phyloP scores from a whole-genome alignment of 179 eudicot species.

The Gypsophila paniculata region DNA sequence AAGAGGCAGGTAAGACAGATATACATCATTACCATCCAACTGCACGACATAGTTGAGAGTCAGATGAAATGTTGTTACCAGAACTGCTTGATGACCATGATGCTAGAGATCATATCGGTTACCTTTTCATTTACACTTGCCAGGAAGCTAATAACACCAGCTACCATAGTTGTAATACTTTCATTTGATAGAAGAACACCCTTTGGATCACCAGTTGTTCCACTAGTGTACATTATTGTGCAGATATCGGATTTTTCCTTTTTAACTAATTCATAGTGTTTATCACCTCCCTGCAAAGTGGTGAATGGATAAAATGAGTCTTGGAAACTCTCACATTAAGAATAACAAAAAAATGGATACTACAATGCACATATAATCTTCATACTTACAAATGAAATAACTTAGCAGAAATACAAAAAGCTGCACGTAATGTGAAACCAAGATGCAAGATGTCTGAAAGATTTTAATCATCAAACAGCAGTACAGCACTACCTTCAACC shows the following conservation, averaged over 20 bases:
- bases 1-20: constrained; percentile 85
- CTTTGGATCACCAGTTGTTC: constrained; percentile 96
- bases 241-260: constrained; percentile 70
- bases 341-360: background rate
- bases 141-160: constrained; percentile 57
- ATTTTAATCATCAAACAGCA: background rate
- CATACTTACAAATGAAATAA: background rate
- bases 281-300: constrained; percentile 53
- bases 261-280: constrained; percentile 51
- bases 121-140: constrained; percentile 62
- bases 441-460: background rate
- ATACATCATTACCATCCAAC: constrained; percentile 59
- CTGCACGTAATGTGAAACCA: background rate
- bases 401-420: background rate
- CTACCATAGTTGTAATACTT: constrained; percentile 61
- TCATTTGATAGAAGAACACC: constrained; percentile 85
- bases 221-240: constrained; percentile 95
- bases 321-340: background rate
- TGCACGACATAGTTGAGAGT: constrained; percentile 28
- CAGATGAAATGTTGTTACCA: constrained; percentile 12
- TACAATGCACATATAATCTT: background rate
- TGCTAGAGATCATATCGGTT: background rate
- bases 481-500: background rate
- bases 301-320: background rate
- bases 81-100: background rate